These are phyloP conservation scores for Grifola frondosa DNA, from an alignment of 1,284 basidiomycete species.

Conservation along the genomic window DNA sequence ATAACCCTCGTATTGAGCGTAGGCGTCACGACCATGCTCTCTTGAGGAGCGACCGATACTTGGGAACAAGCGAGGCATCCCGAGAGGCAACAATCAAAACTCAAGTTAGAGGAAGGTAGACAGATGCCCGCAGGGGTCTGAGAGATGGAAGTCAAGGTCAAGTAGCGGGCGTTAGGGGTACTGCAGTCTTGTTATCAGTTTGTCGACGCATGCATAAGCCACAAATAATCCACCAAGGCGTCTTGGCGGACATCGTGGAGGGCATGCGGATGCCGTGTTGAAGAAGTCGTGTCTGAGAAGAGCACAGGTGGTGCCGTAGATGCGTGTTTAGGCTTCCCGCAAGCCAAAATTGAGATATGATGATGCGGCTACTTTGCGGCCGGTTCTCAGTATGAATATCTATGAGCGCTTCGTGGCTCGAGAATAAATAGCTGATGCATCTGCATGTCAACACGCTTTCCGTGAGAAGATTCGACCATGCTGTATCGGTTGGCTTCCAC, in stretches of 20 bases:
- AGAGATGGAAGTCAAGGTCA: not conserved
- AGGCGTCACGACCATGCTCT: conserved; percentile 18
- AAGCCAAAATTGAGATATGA: conserved; percentile 3
- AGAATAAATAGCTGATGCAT: too few relatives aligned
- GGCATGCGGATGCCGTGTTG: conserved; percentile 30
- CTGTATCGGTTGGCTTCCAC: too few relatives aligned
- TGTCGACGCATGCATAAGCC: conserved; percentile 5
- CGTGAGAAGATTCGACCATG: too few relatives aligned
- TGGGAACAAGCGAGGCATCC: conserved; percentile 32
- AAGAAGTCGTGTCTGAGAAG: conserved; percentile 17
- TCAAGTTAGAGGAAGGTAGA: conserved; percentile 5
- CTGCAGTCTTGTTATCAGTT: conserved; percentile 7
- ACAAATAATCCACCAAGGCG: conserved; percentile 25
- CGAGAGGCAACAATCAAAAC: conserved; percentile 1
- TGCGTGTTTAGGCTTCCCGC: not conserved
- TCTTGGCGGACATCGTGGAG: conserved; percentile 20
- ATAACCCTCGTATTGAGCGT: conserved; percentile 23
- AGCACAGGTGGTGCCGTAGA: conserved; percentile 11
- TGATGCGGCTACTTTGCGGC: too few relatives aligned
- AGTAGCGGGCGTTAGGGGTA: conserved; percentile 5
- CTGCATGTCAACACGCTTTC: too few relatives aligned
- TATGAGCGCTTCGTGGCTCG: too few relatives aligned
- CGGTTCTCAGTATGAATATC: too few relatives aligned
- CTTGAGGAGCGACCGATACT: conserved; percentile 30
- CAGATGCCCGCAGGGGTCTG: conserved; percentile 4